Evolutionary conservation across 257 asterid species (phyloP).

Genomic region (Thymus mandschuricus): DNA sequence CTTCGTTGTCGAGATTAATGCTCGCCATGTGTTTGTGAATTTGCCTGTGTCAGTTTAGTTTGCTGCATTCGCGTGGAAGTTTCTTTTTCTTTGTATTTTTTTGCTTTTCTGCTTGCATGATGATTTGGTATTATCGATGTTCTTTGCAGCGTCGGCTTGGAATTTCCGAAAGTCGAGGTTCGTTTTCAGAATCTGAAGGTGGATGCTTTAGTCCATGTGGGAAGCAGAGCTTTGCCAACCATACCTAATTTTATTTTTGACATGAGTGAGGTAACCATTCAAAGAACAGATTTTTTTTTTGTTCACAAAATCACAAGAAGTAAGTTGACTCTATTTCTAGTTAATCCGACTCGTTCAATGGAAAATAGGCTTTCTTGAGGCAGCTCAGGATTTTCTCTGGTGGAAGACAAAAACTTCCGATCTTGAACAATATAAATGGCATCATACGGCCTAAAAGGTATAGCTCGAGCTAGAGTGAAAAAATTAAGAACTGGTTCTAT

Average conservation of each 20-base stretch:
- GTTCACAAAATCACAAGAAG: conserved; percentile 1
- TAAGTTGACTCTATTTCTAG: conserved; percentile 3
- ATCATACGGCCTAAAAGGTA: conserved; percentile 70
- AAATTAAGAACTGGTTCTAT: neutral
- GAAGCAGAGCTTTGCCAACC: conserved; percentile 78
- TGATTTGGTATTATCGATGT: conserved; percentile 22
- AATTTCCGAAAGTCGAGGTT: conserved; percentile 69
- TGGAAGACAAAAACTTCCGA: conserved; percentile 50
- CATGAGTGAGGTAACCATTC: conserved; percentile 63
- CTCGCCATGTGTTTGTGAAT: conserved; percentile 18
- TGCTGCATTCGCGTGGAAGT: neutral
- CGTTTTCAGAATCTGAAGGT: conserved; percentile 67
- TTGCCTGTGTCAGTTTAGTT: conserved; percentile 1
- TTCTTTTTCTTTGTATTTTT: neutral
- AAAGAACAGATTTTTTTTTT: neutral
- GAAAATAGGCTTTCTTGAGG: conserved; percentile 58
- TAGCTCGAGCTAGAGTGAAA: conserved; percentile 14
- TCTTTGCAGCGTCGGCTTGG: conserved; percentile 56
- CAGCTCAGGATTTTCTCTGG: conserved; percentile 58
- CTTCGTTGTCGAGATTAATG: neutral
- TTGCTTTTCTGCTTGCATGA: neutral
- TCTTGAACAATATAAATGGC: conserved; percentile 63
- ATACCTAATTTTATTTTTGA: conserved; percentile 70
- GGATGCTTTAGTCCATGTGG: conserved; percentile 68
- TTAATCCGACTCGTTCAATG: conserved; percentile 32